Percentiles rank a stretch among this genome's conserved stretches.
Conservation (phyloP, 345 rosid genomes). For the Linum usitatissimum region DNA sequence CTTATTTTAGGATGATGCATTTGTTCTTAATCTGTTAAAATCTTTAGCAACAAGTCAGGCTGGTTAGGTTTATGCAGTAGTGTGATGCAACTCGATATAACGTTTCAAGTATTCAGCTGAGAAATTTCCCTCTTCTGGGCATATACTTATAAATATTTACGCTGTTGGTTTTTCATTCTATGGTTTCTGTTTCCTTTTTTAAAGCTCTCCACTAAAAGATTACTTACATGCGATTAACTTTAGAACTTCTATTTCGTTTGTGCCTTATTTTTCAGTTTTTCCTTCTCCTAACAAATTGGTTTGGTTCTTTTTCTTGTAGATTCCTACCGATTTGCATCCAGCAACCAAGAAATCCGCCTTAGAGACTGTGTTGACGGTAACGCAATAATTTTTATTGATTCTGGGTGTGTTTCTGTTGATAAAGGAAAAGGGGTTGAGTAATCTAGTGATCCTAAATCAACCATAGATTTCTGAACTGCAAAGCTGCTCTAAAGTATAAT, state of each 20-base stretch:
- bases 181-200: neutral
- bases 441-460: too few relatives aligned
- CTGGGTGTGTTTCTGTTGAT: too few relatives aligned
- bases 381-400: neutral
- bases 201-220: neutral
- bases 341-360: slow-evolving; percentile 80
- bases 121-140: neutral
- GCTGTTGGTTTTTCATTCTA: neutral
- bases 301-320: slow-evolving; percentile 41
- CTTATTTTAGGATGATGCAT: neutral
- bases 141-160: too few relatives aligned
- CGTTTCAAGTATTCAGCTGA: neutral
- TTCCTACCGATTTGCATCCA: slow-evolving; percentile 96
- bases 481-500: too few relatives aligned
- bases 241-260: neutral
- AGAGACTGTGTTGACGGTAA: slow-evolving; percentile 98
- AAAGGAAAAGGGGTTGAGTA: too few relatives aligned
- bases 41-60: neutral
- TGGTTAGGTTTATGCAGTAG: neutral
- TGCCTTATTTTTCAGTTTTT: neutral
- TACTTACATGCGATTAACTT: neutral
- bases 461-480: too few relatives aligned
- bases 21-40: neutral
- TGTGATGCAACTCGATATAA: neutral
- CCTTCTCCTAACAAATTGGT: slow-evolving; percentile 4